phyloP scores from a whole-genome alignment of 768 basidiomycete species.

The Serendipita sp. region DNA sequence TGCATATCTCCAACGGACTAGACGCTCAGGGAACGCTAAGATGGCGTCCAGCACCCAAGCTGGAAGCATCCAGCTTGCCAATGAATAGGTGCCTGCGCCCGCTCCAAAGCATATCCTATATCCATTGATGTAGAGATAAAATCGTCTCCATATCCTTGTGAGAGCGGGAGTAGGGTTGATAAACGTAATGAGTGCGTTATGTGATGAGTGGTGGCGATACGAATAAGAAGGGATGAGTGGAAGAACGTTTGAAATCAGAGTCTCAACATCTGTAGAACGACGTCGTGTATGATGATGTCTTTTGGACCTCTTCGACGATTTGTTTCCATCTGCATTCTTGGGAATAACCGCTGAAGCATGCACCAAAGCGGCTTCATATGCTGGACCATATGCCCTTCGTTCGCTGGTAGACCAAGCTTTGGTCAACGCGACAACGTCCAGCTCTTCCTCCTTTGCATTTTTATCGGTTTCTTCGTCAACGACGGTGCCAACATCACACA shows the following conservation, averaged over 20 bases:
- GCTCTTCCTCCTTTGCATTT: constrained; percentile 18
- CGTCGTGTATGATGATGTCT: background rate
- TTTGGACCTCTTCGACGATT: background rate
- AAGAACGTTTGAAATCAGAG: constrained; percentile 41
- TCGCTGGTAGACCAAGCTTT: constrained; percentile 62
- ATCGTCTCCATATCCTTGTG: constrained; percentile 26
- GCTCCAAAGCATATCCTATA: constrained; percentile 60
- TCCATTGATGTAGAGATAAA: constrained; percentile 44
- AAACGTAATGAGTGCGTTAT: background rate
- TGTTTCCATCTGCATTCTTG: background rate
- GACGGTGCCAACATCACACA: constrained; percentile 49
- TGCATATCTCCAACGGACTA: constrained; percentile 45
- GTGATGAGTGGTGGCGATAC: background rate
- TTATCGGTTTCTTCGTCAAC: constrained; percentile 21
- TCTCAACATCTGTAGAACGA: constrained; percentile 34
- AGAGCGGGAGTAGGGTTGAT: constrained; percentile 9
- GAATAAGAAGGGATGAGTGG: constrained; percentile 22
- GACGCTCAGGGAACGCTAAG: constrained; percentile 45
- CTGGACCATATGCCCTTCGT: constrained; percentile 52
- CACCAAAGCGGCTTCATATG: constrained; percentile 30
- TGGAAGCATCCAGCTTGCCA: constrained; percentile 52
- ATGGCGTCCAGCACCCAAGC: constrained; percentile 43
- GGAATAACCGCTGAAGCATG: background rate
- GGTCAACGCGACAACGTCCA: constrained; percentile 28
- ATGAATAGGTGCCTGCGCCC: constrained; percentile 58